phyloP scores from a whole-genome alignment of 1,284 basidiomycete species.

The Naganishia sp. region DNA sequence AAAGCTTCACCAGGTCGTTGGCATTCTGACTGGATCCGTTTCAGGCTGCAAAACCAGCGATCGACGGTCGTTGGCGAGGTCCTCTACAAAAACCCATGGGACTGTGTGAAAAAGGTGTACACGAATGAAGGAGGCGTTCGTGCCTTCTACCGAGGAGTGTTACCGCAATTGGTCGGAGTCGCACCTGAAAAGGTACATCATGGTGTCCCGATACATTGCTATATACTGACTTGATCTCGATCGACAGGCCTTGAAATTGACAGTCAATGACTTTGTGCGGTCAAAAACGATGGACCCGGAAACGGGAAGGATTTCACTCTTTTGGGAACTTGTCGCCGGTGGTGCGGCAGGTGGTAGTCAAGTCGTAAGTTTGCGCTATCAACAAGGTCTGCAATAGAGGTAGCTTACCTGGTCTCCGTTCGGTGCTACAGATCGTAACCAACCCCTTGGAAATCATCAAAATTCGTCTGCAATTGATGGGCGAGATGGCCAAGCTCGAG shows the following conservation, averaged over 20 bases:
- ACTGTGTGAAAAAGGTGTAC: conserved; percentile 93
- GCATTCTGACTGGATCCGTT: conserved; percentile 41
- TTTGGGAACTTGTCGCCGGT: conserved; percentile 88
- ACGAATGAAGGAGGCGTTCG: conserved; percentile 83
- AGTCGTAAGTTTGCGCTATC: conserved; percentile 68
- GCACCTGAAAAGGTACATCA: conserved; percentile 80
- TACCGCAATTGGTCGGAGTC: conserved; percentile 94
- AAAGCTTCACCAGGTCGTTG: background rate
- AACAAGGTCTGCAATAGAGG: too few relatives aligned
- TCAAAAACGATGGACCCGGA: conserved; percentile 84
- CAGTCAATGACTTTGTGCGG: conserved; percentile 91
- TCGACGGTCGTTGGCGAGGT: conserved; percentile 91
- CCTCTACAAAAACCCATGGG: conserved; percentile 88
- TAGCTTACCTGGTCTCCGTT: background rate
- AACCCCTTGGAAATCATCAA: conserved; percentile 85
- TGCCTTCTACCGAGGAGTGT: conserved; percentile 96
- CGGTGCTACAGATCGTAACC: conserved; percentile 73
- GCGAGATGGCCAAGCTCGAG: conserved; percentile 77
- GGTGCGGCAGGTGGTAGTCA: conserved; percentile 93
- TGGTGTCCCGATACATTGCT: background rate
- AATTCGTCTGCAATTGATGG: conserved; percentile 94
- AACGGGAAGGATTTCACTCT: conserved; percentile 83
- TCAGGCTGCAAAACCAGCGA: conserved; percentile 92
- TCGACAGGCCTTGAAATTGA: conserved; percentile 59
- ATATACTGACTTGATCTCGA: background rate